Base-by-base conservation (phyloP, 345 rosid species). In the Bretschneidera sinensis region DNA sequence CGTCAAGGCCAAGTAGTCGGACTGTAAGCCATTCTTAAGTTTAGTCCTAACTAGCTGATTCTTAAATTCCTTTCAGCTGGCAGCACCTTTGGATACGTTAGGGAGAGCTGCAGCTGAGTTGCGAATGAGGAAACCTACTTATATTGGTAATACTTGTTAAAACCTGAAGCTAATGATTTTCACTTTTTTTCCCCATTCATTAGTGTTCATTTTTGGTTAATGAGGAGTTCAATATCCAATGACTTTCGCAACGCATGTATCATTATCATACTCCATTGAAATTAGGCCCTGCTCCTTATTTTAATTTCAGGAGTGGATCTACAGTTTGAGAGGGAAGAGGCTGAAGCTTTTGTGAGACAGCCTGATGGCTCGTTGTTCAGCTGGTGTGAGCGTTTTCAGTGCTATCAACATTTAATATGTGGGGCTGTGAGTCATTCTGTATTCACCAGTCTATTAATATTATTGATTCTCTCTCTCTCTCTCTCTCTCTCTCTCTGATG, bases 311-410 rank as follows among this genome's bases (percentile, higher is more conserved):
- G 97, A 60, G 78, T 92, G 87, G 97, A 89, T 78, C 81, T 92
- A 20, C 96, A 83, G 43, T 92, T 92, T 78, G 89, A 84, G 74
- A 82, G 83, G 94, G 91, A 83, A 64, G 88, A 87, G 47, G 75
- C 76, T 9, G 64, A 87, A 58, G 98, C 94, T 54, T 92, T 92
- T 73, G 54, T 78, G 65, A 74, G 78, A 59, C 97, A 85, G 69
- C 89, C 87, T 34, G 96, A 92, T 76, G 98, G 95, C 21, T 77
- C 84, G 43, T 71, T 89, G 49, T 89, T 92, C 74, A 87, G 96
- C 67, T 92, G 97, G 98, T 85, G 76, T 59, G 97, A 92, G 77
- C 94, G 94, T 49, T 83, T 82, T 71, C 79, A 78, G 28, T 89
- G 96, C 84, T 87, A 84, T 74, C 78, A 48, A 20, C 83, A 84